Evolutionary conservation across 2,329 filamentous ascomycete species (phyloP), one percentile per base, ranked within the genome.

Genomic region (Microdochium nivale): DNA sequence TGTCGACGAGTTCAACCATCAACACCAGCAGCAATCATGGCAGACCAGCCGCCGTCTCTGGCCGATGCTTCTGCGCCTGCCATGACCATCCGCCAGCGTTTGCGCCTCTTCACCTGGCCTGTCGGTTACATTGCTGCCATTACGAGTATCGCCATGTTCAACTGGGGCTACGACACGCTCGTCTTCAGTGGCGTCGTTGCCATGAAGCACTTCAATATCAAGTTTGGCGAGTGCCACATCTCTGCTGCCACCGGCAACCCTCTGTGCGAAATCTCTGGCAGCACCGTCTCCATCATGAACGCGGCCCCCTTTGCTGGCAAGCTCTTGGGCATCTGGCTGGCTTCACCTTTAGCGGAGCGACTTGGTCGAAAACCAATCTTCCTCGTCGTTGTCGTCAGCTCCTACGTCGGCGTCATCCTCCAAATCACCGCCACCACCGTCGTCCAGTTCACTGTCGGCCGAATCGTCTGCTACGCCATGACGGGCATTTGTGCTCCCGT

Each of bases 401-500:
- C 40, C 7, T 44, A 23, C 9, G 40, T 44, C 35, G 64, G 64
- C 9, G 65, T 64, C 25, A 50, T 57, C 2, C 58, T 67, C 0
- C 65, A 67, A 43, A 64, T 58, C 3, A 52, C 60, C 1, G 65
- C 64, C 14, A 55, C 52, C 4, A 59, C 62, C 1, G 56, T 60
- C 8, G 61, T 60, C 3, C 62, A 65, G 46, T 67, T 67, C 52
- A 65, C 60, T 1, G 50, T 62, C 10, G 64, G 65, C 11, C 58
- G 65, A 37, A 47, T 66, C 51, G 56, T 67, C 37, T 59, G 51
- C 48, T 66, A 59, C 49, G 59, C 51, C 30, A 66, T 65, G 60
- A 66, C 64, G 1, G 65, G 65, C 37, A 62, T 67, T 54, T 56
- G 55, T 14, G 63, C 67, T 32, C 61, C 64, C 4, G 61, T 66